Evolutionary conservation across 2,329 filamentous ascomycete genomes (phyloP).

Genomic region (Xylaria sp.): DNA sequence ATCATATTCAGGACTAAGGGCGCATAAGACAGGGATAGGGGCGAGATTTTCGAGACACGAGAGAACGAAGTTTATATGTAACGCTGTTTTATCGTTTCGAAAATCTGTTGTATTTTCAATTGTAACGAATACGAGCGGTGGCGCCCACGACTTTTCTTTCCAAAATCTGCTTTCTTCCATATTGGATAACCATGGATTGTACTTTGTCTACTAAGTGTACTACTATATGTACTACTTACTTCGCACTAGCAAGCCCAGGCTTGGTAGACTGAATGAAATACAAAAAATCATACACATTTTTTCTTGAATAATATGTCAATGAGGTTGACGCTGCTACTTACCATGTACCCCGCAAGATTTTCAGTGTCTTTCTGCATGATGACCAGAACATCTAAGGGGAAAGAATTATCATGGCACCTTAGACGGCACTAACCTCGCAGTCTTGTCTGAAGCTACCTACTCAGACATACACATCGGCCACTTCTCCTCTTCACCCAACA

Average conservation of each 20-base stretch:
- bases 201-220: background rate
- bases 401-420: background rate
- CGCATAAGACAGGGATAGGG: background rate
- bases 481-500: background rate
- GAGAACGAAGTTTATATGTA: background rate
- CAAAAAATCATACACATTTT: background rate
- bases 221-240: background rate
- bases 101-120: background rate
- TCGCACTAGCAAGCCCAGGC: background rate
- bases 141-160: background rate
- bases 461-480: slow-evolving; percentile 4
- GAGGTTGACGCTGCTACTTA: background rate
- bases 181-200: background rate
- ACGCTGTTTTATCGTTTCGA: background rate
- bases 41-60: slow-evolving; percentile 18
- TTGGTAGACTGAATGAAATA: background rate
- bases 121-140: slow-evolving; percentile 5
- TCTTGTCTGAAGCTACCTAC: background rate
- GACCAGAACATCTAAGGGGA: background rate
- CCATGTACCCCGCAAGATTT: background rate
- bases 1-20: background rate
- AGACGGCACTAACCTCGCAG: background rate
- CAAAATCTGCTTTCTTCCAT: background rate
- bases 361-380: background rate
- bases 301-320: background rate